These are phyloP conservation scores for Vigna radiata DNA, from an alignment of 306 rosid species.

Conservation along the genomic window DNA sequence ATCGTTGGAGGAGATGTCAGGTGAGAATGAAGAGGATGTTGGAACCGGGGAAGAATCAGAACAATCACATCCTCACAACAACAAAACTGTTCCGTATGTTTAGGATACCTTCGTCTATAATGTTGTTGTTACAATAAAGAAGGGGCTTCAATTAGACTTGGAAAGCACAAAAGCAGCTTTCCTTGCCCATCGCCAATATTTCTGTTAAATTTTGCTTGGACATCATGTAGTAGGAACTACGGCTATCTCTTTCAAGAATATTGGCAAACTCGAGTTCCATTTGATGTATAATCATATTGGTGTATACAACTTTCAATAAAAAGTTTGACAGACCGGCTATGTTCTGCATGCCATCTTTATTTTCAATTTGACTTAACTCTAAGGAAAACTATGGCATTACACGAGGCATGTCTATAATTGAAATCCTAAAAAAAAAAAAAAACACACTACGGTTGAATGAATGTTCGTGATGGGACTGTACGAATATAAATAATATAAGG, in stretches of 20 bases:
- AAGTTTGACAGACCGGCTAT: neutral
- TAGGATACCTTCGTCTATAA: slow-evolving; percentile 33
- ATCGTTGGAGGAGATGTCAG: slow-evolving; percentile 87
- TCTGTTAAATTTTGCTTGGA: neutral
- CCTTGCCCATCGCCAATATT: neutral
- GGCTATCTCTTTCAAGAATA: slow-evolving; percentile 15
- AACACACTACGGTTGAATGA: neutral
- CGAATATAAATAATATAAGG: neutral
- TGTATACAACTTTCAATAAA: slow-evolving; percentile 12
- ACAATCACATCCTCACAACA: slow-evolving; percentile 31
- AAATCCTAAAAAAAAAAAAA: neutral
- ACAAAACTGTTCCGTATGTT: slow-evolving; percentile 54
- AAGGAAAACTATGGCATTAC: neutral
- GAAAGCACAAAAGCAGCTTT: slow-evolving; percentile 32
- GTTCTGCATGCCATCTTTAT: slow-evolving; percentile 2
- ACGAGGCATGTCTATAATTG: neutral
- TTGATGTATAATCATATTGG: neutral
- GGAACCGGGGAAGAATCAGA: slow-evolving; percentile 38
- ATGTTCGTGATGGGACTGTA: neutral
- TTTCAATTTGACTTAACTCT: slow-evolving; percentile 13
- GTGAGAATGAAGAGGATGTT: slow-evolving; percentile 77
- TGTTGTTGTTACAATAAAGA: slow-evolving; percentile 27
- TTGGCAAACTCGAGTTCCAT: neutral
- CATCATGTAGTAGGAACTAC: slow-evolving; percentile 1
- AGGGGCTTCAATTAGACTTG: neutral